Evolutionary conservation across 2,329 filamentous ascomycete genomes (phyloP).

Genomic region (Botrytis squamosa): DNA sequence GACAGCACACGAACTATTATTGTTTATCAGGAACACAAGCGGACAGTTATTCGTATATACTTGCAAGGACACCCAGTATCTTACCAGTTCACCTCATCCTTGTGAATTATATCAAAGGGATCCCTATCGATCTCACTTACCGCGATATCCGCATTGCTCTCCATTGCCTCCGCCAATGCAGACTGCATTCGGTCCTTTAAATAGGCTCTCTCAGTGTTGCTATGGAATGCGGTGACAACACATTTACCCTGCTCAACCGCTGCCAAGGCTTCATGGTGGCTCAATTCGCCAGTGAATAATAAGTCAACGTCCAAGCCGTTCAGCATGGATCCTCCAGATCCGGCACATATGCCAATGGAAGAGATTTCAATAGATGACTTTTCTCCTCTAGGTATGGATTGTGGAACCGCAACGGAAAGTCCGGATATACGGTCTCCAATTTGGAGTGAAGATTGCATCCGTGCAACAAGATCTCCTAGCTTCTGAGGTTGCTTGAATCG

Average conservation of each 20-base stretch:
- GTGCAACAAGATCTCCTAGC: conserved; percentile 31
- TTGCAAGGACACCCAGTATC: conserved; percentile 11
- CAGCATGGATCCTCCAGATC: conserved; percentile 78
- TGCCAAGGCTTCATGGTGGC: conserved; percentile 85
- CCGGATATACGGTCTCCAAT: conserved; percentile 23
- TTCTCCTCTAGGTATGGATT: conserved; percentile 27
- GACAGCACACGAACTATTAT: not conserved
- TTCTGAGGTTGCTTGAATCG: conserved; percentile 32
- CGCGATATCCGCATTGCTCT: conserved; percentile 63
- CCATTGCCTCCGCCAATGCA: conserved; percentile 56
- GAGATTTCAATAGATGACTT: conserved; percentile 48
- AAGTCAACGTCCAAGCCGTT: conserved; percentile 71
- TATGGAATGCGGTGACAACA: conserved; percentile 86
- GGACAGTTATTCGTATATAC: not conserved
- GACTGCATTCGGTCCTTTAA: conserved; percentile 67
- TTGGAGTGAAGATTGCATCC: conserved; percentile 31
- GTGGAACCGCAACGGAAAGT: conserved; percentile 37
- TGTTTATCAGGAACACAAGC: not conserved
- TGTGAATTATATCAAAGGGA: conserved; percentile 73
- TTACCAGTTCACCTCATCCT: conserved; percentile 20
- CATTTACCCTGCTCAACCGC: conserved; percentile 80
- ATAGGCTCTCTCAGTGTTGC: conserved; percentile 87
- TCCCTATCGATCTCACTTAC: conserved; percentile 81
- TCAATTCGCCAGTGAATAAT: conserved; percentile 88
- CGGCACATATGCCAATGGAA: conserved; percentile 83